Evolutionary conservation across 192 early-diverging fungal species (phyloP).

Genomic region (Oehlia diaphana): DNA sequence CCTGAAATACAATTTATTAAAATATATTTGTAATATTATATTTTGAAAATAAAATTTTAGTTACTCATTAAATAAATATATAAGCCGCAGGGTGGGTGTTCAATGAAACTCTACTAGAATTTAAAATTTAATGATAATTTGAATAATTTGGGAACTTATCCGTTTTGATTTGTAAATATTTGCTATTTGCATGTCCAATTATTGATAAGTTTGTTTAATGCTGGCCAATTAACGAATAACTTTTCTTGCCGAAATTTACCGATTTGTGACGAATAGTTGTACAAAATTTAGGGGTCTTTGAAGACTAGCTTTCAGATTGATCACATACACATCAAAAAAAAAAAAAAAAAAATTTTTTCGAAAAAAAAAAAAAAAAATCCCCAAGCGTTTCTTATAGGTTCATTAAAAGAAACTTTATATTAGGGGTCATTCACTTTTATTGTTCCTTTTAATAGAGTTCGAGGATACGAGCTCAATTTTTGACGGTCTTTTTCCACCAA

Average conservation of each 20-base stretch:
- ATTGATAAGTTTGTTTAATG: too few relatives aligned
- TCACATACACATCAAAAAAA: background rate
- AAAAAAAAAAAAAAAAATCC: background rate
- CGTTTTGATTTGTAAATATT: too few relatives aligned
- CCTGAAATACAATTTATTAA: conserved; percentile 31
- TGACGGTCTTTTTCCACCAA: background rate
- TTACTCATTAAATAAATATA: too few relatives aligned
- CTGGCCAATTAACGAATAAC: too few relatives aligned
- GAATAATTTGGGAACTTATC: too few relatives aligned
- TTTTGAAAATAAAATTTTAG: too few relatives aligned
- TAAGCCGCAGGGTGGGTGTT: too few relatives aligned
- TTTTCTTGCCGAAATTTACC: too few relatives aligned
- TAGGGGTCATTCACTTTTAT: background rate
- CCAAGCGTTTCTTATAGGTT: background rate
- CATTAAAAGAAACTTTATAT: background rate
- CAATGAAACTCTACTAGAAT: too few relatives aligned
- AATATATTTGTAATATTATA: too few relatives aligned
- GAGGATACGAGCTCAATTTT: background rate
- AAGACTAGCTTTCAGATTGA: background rate
- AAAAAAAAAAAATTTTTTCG: background rate
- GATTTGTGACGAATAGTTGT: background rate
- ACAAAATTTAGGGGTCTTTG: background rate
- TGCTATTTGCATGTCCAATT: too few relatives aligned
- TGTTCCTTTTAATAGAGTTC: background rate
- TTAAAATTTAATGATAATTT: too few relatives aligned